Evolutionary conservation across 371 early-diverging fungal genomes (phyloP), one percentile per base, ranked within the genome.

Genomic region (Zancudomyces culisetae): DNA sequence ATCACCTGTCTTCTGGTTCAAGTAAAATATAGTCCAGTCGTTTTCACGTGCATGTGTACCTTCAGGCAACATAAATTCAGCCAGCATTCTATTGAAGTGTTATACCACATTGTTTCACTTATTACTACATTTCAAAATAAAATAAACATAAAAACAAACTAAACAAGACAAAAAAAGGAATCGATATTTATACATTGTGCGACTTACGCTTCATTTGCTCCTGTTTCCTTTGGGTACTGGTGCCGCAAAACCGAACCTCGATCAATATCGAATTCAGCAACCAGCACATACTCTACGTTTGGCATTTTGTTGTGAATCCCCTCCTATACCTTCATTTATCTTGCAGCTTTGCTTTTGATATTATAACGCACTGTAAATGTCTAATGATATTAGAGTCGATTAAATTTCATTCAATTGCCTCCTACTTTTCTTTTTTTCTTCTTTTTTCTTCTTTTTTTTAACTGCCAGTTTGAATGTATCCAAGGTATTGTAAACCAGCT

Each of bases 51-150:
- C 66, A 69, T 93, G 92, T 39, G 90, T 87, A 4, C 94, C 94
- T 62, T 93, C 94, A 10, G 94, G 94, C 45, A 93, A 64, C 92
- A 93, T 93, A 45, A 87, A 78, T 52, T 93, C 94, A 10, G 94
- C 90, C 35, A 93, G 69, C 43, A 80, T 69, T 56, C 86, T 85
- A 57, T 24, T 53, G 40, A 20, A 55, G n/a, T 47, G n/a, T n/a
- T n/a, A n/a, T n/a, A n/a, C n/a, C n/a, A n/a, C n/a, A n/a, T 51
- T n/a, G n/a, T n/a, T 51, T 49, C n/a, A 46, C 54, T n/a, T n/a
- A n/a, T n/a, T n/a, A n/a, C n/a, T n/a, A n/a, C n/a, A n/a, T n/a
- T n/a, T n/a, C n/a, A n/a, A n/a, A n/a, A n/a, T n/a, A n/a, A n/a
- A n/a, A n/a, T n/a, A n/a, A n/a, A n/a, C n/a, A n/a, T n/a, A n/a